Evolutionary conservation across 139 green algal species (phyloP).

Genomic region (Penium margaritaceum): DNA sequence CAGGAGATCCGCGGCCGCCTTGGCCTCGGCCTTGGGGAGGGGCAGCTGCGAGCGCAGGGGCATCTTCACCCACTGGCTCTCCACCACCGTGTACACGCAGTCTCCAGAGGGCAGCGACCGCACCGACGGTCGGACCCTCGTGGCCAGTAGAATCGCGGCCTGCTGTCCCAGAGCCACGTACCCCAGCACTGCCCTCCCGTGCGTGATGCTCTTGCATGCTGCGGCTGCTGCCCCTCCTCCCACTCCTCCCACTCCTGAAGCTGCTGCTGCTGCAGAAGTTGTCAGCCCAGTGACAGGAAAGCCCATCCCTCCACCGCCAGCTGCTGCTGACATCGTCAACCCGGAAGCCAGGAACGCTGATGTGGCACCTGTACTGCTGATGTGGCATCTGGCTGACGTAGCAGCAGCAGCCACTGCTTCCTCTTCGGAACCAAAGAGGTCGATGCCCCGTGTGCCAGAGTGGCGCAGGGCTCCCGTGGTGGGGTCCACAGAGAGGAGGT

Average conservation of each 20-base stretch:
- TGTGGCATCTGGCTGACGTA: no score
- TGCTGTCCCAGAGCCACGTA: conserved; percentile 65
- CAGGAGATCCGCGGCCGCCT: conserved; percentile 46
- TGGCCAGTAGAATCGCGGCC: conserved; percentile 75
- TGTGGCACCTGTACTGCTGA: no score
- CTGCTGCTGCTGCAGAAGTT: neutral
- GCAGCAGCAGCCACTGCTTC: conserved; percentile 17
- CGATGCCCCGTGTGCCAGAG: conserved; percentile 3
- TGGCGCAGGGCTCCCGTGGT: conserved; percentile 35
- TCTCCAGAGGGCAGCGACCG: conserved; percentile 71
- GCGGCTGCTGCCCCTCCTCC: neutral
- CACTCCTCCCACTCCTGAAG: no score
- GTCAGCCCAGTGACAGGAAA: no score
- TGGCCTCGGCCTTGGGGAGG: conserved; percentile 21
- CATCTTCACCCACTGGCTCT: conserved; percentile 71
- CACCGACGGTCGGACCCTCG: conserved; percentile 59
- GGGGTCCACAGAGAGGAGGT: conserved; percentile 43
- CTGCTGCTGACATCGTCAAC: no score
- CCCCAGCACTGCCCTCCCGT: conserved; percentile 66
- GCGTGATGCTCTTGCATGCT: conserved; percentile 19
- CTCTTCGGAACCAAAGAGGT: conserved; percentile 35
- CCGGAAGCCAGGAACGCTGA: no score
- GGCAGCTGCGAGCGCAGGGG: conserved; percentile 46
- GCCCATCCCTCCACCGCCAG: no score
- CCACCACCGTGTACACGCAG: conserved; percentile 68